Evolutionary conservation across 2,329 filamentous ascomycete genomes (phyloP), one percentile per base, ranked within the genome.

Genomic region (Aspergillus amoenus): DNA sequence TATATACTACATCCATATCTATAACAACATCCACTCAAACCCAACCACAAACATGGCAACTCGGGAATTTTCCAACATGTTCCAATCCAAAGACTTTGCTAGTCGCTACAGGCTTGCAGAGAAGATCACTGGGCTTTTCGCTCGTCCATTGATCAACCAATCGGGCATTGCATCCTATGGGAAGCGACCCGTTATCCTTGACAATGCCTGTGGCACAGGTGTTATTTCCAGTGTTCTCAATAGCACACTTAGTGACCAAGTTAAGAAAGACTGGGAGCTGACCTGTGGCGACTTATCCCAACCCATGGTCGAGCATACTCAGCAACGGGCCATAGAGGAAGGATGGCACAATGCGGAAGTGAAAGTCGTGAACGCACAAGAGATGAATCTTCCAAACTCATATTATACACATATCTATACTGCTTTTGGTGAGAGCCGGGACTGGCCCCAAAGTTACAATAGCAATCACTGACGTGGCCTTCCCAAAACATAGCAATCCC

Each of bases 201-300:
- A 86, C 57, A 78, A 78, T 60, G 82, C 80, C 6, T 85, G 82
- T 55, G 83, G 83, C 0, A 74, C 76, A 4, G 83, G 82, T 0
- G 73, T 82, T 15, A 71, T 83, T 12, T 78, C 78, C 1, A 75
- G 78, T 8, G 67, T 78, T 24, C 63, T 84, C 13, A 76, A 82
- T 55, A 65, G 66, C 9, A 66, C 63, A 3, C 57, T 84, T 13
- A 61, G 73, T 12, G 67, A 66, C 7, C 64, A 76, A 1, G 67
- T 78, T 5, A 70, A 81, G 18, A 66, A 64, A 8, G 64, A 68
- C 52, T 82, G 81, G 68, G 75, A 72, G 21, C 73, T 85, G 52
- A 64, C 81, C n/a, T 82, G 78, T 30, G 76, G 78, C 4, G 83
- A 86, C 62, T 71, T 76, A 21, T 78, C 80, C 0, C 68, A 72